Percentiles rank a stretch among this genome's conserved stretches.
These are phyloP conservation scores for Chaetoscypha palmicola DNA, from an alignment of 2,329 filamentous ascomycete genomes.

Conservation along the genomic window DNA sequence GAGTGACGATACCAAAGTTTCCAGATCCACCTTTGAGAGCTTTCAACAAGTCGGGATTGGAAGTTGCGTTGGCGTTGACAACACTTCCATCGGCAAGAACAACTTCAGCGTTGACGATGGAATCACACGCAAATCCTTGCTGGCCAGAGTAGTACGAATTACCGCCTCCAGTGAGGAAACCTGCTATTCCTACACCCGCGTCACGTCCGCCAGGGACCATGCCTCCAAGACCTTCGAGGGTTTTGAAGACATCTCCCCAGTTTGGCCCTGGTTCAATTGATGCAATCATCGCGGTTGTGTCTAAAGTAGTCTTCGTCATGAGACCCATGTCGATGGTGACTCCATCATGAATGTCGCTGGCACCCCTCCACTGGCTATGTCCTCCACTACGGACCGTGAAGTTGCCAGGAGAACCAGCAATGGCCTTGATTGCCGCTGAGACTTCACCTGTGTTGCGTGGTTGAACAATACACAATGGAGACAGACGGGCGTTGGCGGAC, in stretches of 20 bases:
- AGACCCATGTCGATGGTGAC: slow-evolving; percentile 34
- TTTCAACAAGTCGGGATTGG: slow-evolving; percentile 43
- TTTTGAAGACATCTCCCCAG: slow-evolving; percentile 34
- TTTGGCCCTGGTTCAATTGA: slow-evolving; percentile 32
- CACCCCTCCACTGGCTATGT: slow-evolving; percentile 47
- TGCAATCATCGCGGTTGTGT: slow-evolving; percentile 24
- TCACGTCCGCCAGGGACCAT: slow-evolving; percentile 33
- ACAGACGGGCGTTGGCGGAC: slow-evolving; percentile 1
- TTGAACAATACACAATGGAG: slow-evolving; percentile 6
- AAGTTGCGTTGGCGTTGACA: slow-evolving; percentile 37
- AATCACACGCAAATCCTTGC: slow-evolving; percentile 44
- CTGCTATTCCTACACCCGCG: slow-evolving; percentile 11
- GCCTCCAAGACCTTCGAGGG: slow-evolving; percentile 29
- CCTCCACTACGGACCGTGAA: slow-evolving; percentile 52
- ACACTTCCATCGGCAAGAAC: slow-evolving; percentile 45
- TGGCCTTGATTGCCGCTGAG: background rate
- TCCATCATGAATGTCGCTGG: slow-evolving; percentile 41
- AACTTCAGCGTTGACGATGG: slow-evolving; percentile 42
- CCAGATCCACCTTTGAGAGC: slow-evolving; percentile 49
- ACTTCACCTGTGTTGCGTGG: slow-evolving; percentile 5
- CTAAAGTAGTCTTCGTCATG: slow-evolving; percentile 5
- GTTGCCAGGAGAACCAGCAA: slow-evolving; percentile 3
- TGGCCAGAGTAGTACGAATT: slow-evolving; percentile 34
- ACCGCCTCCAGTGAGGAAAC: slow-evolving; percentile 12
- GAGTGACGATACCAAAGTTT: slow-evolving; percentile 48